phyloP scores from a whole-genome alignment of 2,329 filamentous ascomycete species.

The Thielaviopsis cerberus region DNA sequence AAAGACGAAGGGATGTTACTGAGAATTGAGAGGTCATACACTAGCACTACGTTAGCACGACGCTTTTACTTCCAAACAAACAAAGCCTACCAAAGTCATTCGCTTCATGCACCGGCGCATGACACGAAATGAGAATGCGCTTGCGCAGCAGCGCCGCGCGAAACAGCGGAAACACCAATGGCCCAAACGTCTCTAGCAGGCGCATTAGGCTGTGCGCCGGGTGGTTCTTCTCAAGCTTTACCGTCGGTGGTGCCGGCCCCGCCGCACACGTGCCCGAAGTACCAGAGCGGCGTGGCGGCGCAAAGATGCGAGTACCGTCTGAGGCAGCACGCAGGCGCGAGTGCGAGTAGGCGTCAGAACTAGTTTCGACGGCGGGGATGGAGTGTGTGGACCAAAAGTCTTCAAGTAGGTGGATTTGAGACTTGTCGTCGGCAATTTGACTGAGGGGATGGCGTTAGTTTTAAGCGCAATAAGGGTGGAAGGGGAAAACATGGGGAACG shows the following conservation, averaged over 20 bases:
- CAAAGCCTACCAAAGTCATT: constrained; percentile 66
- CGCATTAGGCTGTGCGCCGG: constrained; percentile 67
- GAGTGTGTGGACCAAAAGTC: constrained; percentile 56
- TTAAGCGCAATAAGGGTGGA: constrained; percentile 12
- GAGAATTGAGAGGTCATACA: constrained; percentile 85
- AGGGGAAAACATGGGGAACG: constrained; percentile 14
- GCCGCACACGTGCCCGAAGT: not conserved
- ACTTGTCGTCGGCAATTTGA: constrained; percentile 44
- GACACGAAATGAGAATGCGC: constrained; percentile 69
- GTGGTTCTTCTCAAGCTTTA: constrained; percentile 34
- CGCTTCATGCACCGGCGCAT: constrained; percentile 65
- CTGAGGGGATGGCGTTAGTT: constrained; percentile 17
- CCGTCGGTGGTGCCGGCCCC: not conserved
- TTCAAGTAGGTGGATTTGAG: constrained; percentile 46
- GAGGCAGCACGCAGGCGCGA: not conserved
- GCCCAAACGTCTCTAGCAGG: constrained; percentile 70
- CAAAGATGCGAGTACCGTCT: constrained; percentile 4
- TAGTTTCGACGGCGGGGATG: constrained; percentile 31
- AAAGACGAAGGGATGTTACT: constrained; percentile 69
- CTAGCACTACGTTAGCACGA: constrained; percentile 25
- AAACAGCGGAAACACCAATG: constrained; percentile 78
- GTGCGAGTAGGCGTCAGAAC: constrained; percentile 14
- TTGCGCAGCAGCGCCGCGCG: constrained; percentile 72
- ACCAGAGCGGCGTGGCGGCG: not conserved
- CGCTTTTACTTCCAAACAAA: not conserved